Conservation (phyloP, 768 basidiomycete species). For the Rhodotorula taiwanensis region DNA sequence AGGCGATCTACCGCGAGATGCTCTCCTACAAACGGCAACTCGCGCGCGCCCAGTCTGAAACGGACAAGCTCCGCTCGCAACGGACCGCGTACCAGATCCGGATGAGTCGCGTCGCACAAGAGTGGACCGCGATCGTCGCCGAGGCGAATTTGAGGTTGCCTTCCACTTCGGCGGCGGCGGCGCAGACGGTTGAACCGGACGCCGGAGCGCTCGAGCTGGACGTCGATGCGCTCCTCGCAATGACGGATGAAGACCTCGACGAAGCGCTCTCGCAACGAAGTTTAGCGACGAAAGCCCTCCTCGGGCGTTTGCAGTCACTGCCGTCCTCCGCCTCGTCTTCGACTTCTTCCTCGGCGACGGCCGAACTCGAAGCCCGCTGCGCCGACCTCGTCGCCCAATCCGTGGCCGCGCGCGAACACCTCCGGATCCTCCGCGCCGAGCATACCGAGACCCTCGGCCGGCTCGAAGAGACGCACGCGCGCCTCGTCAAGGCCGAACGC, state of each 20-base stretch:
- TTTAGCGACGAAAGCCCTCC: slow-evolving; percentile 18
- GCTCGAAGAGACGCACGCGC: slow-evolving; percentile 33
- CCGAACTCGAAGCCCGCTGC: slow-evolving; percentile 10
- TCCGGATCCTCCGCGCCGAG: slow-evolving; percentile 34
- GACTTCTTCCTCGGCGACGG: not conserved
- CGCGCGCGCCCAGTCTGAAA: slow-evolving; percentile 57
- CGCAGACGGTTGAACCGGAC: not conserved
- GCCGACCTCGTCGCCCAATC: slow-evolving; percentile 21
- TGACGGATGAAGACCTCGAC: slow-evolving; percentile 17
- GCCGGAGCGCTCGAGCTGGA: slow-evolving; percentile 15
- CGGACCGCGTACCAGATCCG: slow-evolving; percentile 64
- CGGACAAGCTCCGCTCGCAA: slow-evolving; percentile 60
- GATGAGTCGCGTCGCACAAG: slow-evolving; percentile 65
- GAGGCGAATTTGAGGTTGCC: not conserved
- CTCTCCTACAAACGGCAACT: slow-evolving; percentile 70
- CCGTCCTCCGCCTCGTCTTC: slow-evolving; percentile 1
- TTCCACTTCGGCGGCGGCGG: not conserved
- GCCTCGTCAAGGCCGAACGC: slow-evolving; percentile 40
- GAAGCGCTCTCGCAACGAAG: slow-evolving; percentile 24
- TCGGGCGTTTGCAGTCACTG: slow-evolving; percentile 16
- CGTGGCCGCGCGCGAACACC: slow-evolving; percentile 29
- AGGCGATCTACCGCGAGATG: slow-evolving; percentile 78
- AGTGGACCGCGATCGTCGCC: slow-evolving; percentile 65
- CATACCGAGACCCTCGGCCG: slow-evolving; percentile 30
- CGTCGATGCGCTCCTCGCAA: too few species aligned